Conservation (phyloP, 2,329 filamentous ascomycete species). For the Penicillium sp. region DNA sequence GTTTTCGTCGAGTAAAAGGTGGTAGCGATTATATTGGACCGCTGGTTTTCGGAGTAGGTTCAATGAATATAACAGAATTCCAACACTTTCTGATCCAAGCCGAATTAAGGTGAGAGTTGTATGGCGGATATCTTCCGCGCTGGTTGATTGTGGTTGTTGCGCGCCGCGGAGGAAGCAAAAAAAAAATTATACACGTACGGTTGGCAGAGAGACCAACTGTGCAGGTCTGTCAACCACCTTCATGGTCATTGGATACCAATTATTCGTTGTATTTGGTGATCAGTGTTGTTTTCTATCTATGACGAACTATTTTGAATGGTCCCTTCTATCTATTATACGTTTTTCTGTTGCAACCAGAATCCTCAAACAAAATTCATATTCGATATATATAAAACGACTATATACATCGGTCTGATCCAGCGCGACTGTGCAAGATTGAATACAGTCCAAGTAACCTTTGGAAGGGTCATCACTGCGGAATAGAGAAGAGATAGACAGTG, state of each 20-base stretch:
- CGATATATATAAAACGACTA: too few relatives aligned
- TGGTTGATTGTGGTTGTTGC: neutral
- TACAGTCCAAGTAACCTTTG: too few relatives aligned
- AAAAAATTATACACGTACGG: conserved; percentile 10
- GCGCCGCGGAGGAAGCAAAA: conserved; percentile 7
- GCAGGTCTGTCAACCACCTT: neutral
- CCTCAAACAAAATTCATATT: too few relatives aligned
- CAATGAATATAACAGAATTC: neutral
- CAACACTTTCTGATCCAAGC: neutral
- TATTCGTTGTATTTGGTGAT: neutral
- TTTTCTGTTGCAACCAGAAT: too few relatives aligned
- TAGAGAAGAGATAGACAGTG: too few relatives aligned
- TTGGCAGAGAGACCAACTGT: neutral
- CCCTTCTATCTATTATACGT: too few relatives aligned
- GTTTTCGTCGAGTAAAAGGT: neutral
- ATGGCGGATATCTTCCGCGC: neutral
- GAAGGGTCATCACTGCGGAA: too few relatives aligned
- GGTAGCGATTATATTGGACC: neutral
- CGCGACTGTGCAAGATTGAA: too few relatives aligned
- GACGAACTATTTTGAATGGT: too few relatives aligned
- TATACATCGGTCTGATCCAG: too few relatives aligned
- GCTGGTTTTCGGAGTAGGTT: neutral
- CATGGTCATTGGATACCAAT: too few relatives aligned
- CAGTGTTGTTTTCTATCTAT: too few relatives aligned
- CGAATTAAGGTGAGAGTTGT: neutral